Base-by-base conservation (phyloP, 371 early-diverging fungal genomes). In the Mucor racemosus region DNA sequence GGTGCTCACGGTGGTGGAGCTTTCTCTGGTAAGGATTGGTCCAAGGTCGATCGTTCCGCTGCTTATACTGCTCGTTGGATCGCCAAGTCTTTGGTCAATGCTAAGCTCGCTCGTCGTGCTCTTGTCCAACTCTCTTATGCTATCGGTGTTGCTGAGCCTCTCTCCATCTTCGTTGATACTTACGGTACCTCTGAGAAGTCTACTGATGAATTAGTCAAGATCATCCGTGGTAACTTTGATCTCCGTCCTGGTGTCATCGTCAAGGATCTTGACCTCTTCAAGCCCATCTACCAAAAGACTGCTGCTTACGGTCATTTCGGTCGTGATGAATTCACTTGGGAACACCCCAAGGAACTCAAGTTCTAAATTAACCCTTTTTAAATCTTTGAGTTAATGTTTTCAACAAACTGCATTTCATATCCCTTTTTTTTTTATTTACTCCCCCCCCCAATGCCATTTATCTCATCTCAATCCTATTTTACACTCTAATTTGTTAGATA, bases 1-100 rank as follows among this genome's bases (percentile, higher is more conserved):
- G 98, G 99, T 84, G 97, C 97, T 70, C 99, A 99, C 91, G 99
- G 99, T 84, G 99, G 99, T 83, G 99, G 99, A 86, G 97, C 98
- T 76, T 99, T 99, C 94, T 94, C 95, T 74, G 99, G 99, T 71
- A 99, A 99, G 92, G 99, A 99, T 89, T 99, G 96, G 95, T 97
- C 99, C 89, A 99, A 99, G 94, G 99, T 99, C 78, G 99, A 99
- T 84, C 94, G 99, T 85, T 98, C 97, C 64, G 99, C 98, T 73
- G 99, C 99, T 72, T 99, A 99, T 88, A 94, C 99, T 63, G 98
- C 96, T 71, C 95, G 99, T 75, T 99, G 98, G 97, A 95, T 99
- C 76, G 99, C 99, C 84, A 93, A 93, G 88, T 90, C 99, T 44
- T 84, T 99, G 66, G 98, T 99, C 60, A 84, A 89, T 44, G 95